Evolutionary conservation across 2,329 filamentous ascomycete species (phyloP).

Genomic region (Neocucurbitaria cava): DNA sequence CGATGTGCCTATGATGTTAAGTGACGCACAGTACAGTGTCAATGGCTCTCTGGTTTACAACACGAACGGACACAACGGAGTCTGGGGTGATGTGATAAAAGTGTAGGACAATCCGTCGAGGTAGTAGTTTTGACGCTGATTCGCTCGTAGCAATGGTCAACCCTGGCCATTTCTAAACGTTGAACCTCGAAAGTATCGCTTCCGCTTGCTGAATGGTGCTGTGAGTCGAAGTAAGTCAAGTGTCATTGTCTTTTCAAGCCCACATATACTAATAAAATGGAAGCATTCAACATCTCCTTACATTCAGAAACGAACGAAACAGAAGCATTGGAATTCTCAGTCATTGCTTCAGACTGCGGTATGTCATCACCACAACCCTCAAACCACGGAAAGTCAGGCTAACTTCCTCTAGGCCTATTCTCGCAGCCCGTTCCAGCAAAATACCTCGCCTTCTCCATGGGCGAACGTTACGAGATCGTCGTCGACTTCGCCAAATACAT

Average conservation of each 20-base stretch:
- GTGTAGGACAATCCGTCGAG: constrained; percentile 41
- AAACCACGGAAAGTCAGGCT: neutral
- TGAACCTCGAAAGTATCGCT: constrained; percentile 65
- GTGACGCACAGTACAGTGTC: constrained; percentile 59
- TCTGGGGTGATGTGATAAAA: constrained; percentile 66
- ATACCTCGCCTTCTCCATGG: constrained; percentile 59
- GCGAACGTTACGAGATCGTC: constrained; percentile 65
- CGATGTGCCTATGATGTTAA: constrained; percentile 61
- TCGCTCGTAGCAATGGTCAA: constrained; percentile 55
- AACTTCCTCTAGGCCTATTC: constrained; percentile 50
- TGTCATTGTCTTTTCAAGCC: neutral
- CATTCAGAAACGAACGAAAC: constrained; percentile 33
- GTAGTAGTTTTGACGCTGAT: constrained; percentile 1
- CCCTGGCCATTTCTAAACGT: constrained; percentile 66
- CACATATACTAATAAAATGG: constrained; percentile 1
- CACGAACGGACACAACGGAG: constrained; percentile 53
- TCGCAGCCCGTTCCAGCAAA: constrained; percentile 52
- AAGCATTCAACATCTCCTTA: constrained; percentile 59
- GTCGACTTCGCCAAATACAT: constrained; percentile 61
- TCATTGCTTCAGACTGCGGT: constrained; percentile 62
- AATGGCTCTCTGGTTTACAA: constrained; percentile 60
- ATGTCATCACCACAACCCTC: neutral
- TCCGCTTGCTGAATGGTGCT: constrained; percentile 59
- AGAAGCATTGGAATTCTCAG: constrained; percentile 56
- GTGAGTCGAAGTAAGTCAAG: constrained; percentile 30